Evolutionary conservation across 176 grass and related monocot genomes (phyloP), one percentile per base, ranked within the genome.

Genomic region (Rhynchospora tenuis): DNA sequence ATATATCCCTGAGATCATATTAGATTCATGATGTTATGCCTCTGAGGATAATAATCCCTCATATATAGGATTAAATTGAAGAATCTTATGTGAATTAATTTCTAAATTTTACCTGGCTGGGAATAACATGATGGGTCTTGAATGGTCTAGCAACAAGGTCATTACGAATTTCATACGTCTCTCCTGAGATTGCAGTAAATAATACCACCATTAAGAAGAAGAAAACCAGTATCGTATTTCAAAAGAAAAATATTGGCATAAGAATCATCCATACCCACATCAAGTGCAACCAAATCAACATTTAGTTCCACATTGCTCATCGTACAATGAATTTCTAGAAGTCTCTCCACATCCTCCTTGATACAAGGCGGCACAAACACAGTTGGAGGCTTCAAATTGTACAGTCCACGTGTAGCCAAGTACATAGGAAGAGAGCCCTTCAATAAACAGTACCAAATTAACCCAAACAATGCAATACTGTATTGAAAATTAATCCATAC

Each of bases 161-260:
- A 89, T 99, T 99, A 72, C 96, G 84, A 81, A 95, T 91, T 87
- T 99, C 93, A 86, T 95, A 93, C 3, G 96, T 99, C 85, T 98
- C 93, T 55, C 91, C 96, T 99, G 73, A 90, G 78, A 88, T 29
- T 87, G 38, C 14, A 64, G 15, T 31, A 82, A 43, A n/a, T 22
- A 66, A 7, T 66, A 47, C 14, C 57, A 81, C 23, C 55, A 24
- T 63, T 17, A 59, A 66, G 47, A 13, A 24, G 56, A 70, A 3
- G 14, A 26, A 61, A 5, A 75, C 91, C 48, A 91, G 83, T 14
- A 85, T 26, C 47, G 22, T 83, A 83, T 8, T 84, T 1, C 74
- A 19, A 80, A 89, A 26, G 28, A 88, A 52, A 26, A 24, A 48
- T 72, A 6, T 38, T 0, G 54, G 42, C 7, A 65, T 11, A 86